phyloP scores from a whole-genome alignment of 257 asterid species.

The Mitragyna speciosa region DNA sequence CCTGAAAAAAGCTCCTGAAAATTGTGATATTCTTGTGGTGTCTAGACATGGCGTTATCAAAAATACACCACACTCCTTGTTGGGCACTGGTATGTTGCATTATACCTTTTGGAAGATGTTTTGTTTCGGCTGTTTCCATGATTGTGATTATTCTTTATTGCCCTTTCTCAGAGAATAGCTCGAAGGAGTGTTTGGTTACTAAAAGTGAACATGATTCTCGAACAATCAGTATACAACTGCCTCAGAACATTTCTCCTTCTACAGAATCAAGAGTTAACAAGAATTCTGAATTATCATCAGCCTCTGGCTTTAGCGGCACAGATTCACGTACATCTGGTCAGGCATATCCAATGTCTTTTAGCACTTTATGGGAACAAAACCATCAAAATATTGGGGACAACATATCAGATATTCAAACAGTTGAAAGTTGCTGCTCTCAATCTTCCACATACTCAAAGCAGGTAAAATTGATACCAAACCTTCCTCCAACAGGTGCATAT shows the following conservation, averaged over 20 bases:
- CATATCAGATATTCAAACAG: constrained; percentile 26
- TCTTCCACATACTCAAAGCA: constrained; percentile 42
- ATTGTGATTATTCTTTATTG: background rate
- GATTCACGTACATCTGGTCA: constrained; percentile 6
- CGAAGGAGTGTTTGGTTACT: constrained; percentile 27
- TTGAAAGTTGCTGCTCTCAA: constrained; percentile 29
- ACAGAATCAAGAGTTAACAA: constrained; percentile 33
- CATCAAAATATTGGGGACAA: constrained; percentile 27
- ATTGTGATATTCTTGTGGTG: constrained; percentile 60
- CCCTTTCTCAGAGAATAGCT: constrained; percentile 17
- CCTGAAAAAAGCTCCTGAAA: constrained; percentile 62
- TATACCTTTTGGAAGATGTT: background rate
- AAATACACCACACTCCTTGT: constrained; percentile 47
- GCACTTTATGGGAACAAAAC: constrained; percentile 19
- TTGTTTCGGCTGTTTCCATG: constrained; percentile 3
- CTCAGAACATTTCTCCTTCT: constrained; percentile 41
- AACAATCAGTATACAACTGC: constrained; percentile 26
- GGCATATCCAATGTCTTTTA: constrained; percentile 20
- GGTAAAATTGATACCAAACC: constrained; percentile 36
- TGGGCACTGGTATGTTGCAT: constrained; percentile 46
- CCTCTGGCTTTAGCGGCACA: background rate
- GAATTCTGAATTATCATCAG: constrained; percentile 12
- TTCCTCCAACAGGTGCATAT: constrained; percentile 8
- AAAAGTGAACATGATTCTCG: constrained; percentile 35
- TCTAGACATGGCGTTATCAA: constrained; percentile 47